These are phyloP conservation scores for Myxozyma geophila DNA, from an alignment of 805 yeast species.

Conservation along the genomic window DNA sequence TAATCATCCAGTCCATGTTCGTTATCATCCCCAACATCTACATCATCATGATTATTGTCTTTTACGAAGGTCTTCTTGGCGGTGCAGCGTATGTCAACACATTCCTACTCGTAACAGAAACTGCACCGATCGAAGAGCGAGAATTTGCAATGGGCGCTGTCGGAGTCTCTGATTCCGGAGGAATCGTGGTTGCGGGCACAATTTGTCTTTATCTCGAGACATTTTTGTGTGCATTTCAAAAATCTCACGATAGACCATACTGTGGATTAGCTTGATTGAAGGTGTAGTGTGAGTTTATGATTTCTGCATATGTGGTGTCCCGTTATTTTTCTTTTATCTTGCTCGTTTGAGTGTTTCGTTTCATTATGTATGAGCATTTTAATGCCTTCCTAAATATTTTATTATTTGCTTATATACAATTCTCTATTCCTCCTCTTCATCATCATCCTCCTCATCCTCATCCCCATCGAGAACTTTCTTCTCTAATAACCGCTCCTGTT, in stretches of 20 bases:
- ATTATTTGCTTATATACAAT: neutral
- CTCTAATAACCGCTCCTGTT: slow-evolving; percentile 25
- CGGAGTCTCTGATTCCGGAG: slow-evolving; percentile 81
- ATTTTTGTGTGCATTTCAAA: slow-evolving; percentile 70
- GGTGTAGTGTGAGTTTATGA: neutral
- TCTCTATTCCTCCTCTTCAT: slow-evolving; percentile 8
- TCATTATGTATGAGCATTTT: neutral
- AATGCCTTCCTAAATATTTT: neutral
- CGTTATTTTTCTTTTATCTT: neutral
- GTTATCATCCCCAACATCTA: slow-evolving; percentile 64
- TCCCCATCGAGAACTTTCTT: slow-evolving; percentile 34
- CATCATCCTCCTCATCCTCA: slow-evolving; percentile 34
- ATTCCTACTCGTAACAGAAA: slow-evolving; percentile 73
- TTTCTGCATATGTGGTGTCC: neutral
- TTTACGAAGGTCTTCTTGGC: slow-evolving; percentile 87
- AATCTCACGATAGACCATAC: slow-evolving; percentile 75
- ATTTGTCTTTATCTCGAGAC: slow-evolving; percentile 78
- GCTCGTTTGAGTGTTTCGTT: neutral
- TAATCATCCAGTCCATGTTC: slow-evolving; percentile 67
- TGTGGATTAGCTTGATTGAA: slow-evolving; percentile 54
- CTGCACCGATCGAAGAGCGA: slow-evolving; percentile 55
- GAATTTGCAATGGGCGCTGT: slow-evolving; percentile 85
- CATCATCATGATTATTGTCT: slow-evolving; percentile 62
- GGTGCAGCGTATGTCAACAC: slow-evolving; percentile 92
- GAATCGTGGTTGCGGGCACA: slow-evolving; percentile 80